phyloP scores from a whole-genome alignment of 805 yeast species.

The Candida mattraensis region DNA sequence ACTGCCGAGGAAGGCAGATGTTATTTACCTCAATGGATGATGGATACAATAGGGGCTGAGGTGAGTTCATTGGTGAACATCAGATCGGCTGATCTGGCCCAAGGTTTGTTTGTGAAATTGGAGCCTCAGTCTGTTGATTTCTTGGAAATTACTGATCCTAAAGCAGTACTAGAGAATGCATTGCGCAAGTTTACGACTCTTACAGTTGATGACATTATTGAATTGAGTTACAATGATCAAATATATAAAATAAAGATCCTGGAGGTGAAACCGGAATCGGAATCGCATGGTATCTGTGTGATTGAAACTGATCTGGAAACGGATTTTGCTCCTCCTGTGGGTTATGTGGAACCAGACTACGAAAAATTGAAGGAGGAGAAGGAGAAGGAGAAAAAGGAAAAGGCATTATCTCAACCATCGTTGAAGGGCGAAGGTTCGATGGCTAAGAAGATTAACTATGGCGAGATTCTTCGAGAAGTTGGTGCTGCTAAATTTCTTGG shows the following conservation, averaged over 20 bases:
- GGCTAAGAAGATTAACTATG: constrained; percentile 73
- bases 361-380: constrained; percentile 42
- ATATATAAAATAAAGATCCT: constrained; percentile 77
- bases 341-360: constrained; percentile 90
- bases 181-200: constrained; percentile 86
- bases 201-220: constrained; percentile 80
- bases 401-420: constrained; percentile 37
- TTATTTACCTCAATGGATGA: constrained; percentile 96
- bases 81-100: constrained; percentile 73
- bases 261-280: constrained; percentile 79
- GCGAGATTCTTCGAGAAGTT: constrained; percentile 51
- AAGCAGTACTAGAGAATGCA: constrained; percentile 93
- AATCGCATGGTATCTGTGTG: constrained; percentile 75
- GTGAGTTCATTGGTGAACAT: constrained; percentile 84
- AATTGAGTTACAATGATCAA: constrained; percentile 78
- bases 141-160: constrained; percentile 90
- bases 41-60: constrained; percentile 66
- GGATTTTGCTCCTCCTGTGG: constrained; percentile 98
- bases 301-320: constrained; percentile 96
- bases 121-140: constrained; percentile 96
- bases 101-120: constrained; percentile 85
- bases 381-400: constrained; percentile 35
- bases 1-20: constrained; percentile 97
- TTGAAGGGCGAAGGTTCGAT: constrained; percentile 56
- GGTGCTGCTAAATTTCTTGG: constrained; percentile 48